Conservation (phyloP, 768 basidiomycete genomes). For the Leccinum obscurum region DNA sequence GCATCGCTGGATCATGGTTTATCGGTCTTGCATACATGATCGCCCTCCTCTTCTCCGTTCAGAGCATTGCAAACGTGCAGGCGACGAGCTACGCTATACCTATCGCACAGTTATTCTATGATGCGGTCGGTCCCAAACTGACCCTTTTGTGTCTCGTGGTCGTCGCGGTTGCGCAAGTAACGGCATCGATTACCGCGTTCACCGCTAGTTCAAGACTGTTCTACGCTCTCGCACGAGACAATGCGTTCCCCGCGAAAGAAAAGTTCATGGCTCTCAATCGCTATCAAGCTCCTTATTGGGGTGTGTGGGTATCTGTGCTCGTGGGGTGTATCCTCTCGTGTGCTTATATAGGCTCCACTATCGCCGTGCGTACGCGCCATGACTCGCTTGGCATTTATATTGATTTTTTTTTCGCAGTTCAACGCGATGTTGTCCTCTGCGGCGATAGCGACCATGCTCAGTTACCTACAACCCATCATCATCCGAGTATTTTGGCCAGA, state of each 20-base stretch:
- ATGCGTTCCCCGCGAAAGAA: slow-evolving; percentile 48
- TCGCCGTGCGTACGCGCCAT: slow-evolving; percentile 44
- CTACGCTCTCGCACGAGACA: slow-evolving; percentile 56
- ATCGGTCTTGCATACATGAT: slow-evolving; percentile 60
- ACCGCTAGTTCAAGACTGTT: slow-evolving; percentile 57
- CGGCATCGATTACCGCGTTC: slow-evolving; percentile 58
- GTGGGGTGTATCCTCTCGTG: slow-evolving; percentile 56
- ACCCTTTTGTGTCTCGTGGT: slow-evolving; percentile 53
- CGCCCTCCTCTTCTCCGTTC: slow-evolving; percentile 56
- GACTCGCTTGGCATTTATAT: neutral
- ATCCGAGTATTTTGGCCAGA: slow-evolving; percentile 59
- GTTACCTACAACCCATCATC: slow-evolving; percentile 57
- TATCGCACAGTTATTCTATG: slow-evolving; percentile 57
- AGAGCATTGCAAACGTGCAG: slow-evolving; percentile 50
- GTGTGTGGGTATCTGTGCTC: slow-evolving; percentile 55
- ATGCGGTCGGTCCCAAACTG: slow-evolving; percentile 48
- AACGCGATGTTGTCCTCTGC: slow-evolving; percentile 58
- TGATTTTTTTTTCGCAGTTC: slow-evolving; percentile 34
- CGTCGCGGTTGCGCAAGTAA: slow-evolving; percentile 49
- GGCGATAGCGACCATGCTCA: slow-evolving; percentile 57
- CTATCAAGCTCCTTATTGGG: slow-evolving; percentile 54
- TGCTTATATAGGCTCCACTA: slow-evolving; percentile 55
- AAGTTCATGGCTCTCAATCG: slow-evolving; percentile 52
- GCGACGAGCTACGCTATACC: slow-evolving; percentile 55
- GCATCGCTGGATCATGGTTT: slow-evolving; percentile 56